Base-by-base conservation (phyloP, 2,329 filamentous ascomycete species). In the Dothiorella sarmentorum region DNA sequence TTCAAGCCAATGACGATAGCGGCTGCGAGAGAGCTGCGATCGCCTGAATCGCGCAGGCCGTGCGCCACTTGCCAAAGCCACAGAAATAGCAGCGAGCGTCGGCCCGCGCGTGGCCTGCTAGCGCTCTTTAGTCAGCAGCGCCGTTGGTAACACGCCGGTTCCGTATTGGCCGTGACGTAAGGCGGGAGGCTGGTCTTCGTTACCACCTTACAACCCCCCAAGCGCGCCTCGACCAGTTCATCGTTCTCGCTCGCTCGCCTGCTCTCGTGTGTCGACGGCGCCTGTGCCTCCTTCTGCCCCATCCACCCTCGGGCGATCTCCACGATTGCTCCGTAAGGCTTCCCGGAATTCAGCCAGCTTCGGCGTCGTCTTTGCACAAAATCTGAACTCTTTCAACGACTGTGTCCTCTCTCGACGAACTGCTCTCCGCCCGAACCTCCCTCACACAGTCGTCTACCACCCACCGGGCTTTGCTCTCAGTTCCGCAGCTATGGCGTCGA, bases 331-430 rank as follows among this genome's bases (percentile, higher is more conserved):
- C 57, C 57, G 29, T 45, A 53, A 59, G 47, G 45, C 57, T 59
- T 33, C 20, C 57, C 57, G 57, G 57, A 59, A 37, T 58, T 58
- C 56, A 58, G 43, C 56, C 56, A 58, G 56, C 57, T 53, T 53
- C 49, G 49, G 49, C 24, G 33, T 53, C 35, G 26, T 53, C 49
- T 58, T 20, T 58, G 56, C 56, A 52, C 47, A 59, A 59, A 59
- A 53, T 59, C 57, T 59, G 45, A 59, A 43, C 57, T 52, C 45
- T 42, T n/a, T 27, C 40, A 49, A 37, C 49, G 29, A 37, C 20
- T 45, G 40, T 20, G 18, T 22, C 18, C 20, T 24, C 44, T 22
- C 20, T 27, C 18, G 20, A 59, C 45, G 31, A n/a, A 22, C 47
- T 40, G 35, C 45, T 29, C 47, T 17, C 38, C 57, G 38, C 45